Evolutionary conservation across 2,329 filamentous ascomycete genomes (phyloP).

Genomic region (Sarocladiaceae sp.): DNA sequence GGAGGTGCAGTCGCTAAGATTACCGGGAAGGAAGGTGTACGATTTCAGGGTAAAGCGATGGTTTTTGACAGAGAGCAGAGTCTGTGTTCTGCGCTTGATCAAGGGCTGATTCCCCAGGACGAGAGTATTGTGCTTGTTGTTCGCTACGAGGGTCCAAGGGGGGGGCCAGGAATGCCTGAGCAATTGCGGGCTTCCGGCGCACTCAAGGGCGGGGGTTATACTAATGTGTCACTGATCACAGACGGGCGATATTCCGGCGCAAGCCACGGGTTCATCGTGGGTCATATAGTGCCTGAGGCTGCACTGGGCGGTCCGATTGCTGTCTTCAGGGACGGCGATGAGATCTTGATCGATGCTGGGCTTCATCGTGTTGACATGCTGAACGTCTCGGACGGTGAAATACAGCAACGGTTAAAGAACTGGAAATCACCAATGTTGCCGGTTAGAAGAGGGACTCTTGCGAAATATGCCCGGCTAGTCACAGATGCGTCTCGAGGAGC

Average conservation of each 20-base stretch:
- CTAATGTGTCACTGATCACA: slow-evolving; percentile 78
- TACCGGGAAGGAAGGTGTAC: slow-evolving; percentile 86
- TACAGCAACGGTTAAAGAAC: no score
- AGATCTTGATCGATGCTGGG: slow-evolving; percentile 78
- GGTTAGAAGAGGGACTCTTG: no score
- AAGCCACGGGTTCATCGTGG: slow-evolving; percentile 88
- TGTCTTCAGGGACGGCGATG: slow-evolving; percentile 72
- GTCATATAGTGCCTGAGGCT: slow-evolving; percentile 88
- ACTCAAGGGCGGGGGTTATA: slow-evolving; percentile 84
- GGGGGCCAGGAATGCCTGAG: slow-evolving; percentile 94
- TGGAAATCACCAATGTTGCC: no score
- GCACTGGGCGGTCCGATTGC: slow-evolving; percentile 86
- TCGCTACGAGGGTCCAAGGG: slow-evolving; percentile 89
- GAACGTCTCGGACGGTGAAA: no score
- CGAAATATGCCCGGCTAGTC: no score
- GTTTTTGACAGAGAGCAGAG: slow-evolving; percentile 82
- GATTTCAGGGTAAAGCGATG: slow-evolving; percentile 74
- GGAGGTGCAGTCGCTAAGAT: slow-evolving; percentile 89
- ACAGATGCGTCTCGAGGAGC: no score
- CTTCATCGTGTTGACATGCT: slow-evolving; percentile 61
- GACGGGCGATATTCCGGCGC: slow-evolving; percentile 89
- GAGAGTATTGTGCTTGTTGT: slow-evolving; percentile 81
- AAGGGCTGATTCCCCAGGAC: slow-evolving; percentile 69
- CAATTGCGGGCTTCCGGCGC: slow-evolving; percentile 84
- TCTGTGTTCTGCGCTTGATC: slow-evolving; percentile 73